Percentiles rank a stretch among this genome's conserved stretches.
These are phyloP conservation scores for Stentor roeselii DNA, from an alignment of 73 alveolate genomes.

Conservation along the genomic window DNA sequence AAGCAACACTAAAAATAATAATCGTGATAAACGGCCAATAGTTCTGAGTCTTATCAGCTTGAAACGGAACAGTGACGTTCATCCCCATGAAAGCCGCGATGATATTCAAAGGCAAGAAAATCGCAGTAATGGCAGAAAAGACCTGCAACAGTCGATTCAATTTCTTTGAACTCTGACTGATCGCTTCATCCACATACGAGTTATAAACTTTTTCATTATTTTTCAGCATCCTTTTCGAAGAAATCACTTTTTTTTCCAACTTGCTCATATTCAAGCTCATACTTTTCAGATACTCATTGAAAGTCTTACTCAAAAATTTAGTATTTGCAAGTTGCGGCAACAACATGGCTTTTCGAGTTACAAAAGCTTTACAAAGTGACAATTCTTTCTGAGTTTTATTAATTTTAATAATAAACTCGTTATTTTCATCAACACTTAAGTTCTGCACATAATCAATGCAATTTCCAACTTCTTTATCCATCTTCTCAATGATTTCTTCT, in stretches of 20 bases:
- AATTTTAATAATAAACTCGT: background rate
- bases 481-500: background rate
- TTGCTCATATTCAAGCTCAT: background rate
- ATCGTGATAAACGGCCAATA: background rate
- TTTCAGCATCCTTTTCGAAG: background rate
- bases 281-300: background rate
- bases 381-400: background rate
- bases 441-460: background rate
- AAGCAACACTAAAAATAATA: background rate
- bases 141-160: slow-evolving; percentile 3
- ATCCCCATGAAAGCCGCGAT: slow-evolving; percentile 19
- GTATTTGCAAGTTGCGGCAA: background rate
- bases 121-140: slow-evolving; percentile 19
- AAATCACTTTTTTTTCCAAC: background rate
- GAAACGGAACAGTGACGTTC: background rate
- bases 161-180: background rate
- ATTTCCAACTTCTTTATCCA: background rate
- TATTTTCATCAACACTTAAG: background rate
- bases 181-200: slow-evolving; percentile 17
- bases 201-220: background rate
- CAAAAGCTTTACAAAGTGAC: background rate
- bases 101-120: slow-evolving; percentile 16
- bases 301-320: background rate
- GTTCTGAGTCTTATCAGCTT: background rate
- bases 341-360: background rate